Percentiles rank a stretch among this genome's conserved stretches.
These are phyloP conservation scores for Phytophthora tubulina DNA, from an alignment of 352 stramenopile species.

Conservation along the genomic window DNA sequence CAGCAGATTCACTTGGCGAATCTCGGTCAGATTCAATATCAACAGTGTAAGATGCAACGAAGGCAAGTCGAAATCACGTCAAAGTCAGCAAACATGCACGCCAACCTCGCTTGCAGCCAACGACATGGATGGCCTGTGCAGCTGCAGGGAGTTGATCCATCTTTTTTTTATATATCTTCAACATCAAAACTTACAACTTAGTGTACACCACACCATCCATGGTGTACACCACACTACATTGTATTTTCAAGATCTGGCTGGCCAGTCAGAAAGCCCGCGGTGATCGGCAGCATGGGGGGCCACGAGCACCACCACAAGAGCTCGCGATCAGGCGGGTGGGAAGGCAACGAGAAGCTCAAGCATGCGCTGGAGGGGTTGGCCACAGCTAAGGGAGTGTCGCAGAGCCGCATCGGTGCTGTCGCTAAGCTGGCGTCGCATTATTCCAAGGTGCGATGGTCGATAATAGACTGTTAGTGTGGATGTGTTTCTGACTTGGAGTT, in stretches of 20 bases:
- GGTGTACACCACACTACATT: neutral
- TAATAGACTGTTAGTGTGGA: neutral
- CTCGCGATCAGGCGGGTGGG: constrained; percentile 56
- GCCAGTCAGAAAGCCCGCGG: constrained; percentile 36
- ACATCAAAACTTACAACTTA: constrained; percentile 8
- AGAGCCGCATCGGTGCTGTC: constrained; percentile 77
- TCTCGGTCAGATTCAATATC: neutral
- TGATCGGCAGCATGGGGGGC: constrained; percentile 34
- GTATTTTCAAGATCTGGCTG: constrained; percentile 37
- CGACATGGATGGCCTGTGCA: too few relatives aligned
- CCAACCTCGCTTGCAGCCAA: too few relatives aligned
- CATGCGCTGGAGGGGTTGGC: constrained; percentile 74
- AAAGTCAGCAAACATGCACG: too few relatives aligned
- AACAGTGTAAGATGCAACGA: too few relatives aligned
- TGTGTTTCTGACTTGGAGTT: constrained; percentile 27
- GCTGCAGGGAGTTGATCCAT: too few relatives aligned
- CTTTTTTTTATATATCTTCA: neutral
- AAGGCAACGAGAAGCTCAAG: constrained; percentile 74
- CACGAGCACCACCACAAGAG: constrained; percentile 47
- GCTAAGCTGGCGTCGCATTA: constrained; percentile 76
- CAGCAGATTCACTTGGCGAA: constrained; percentile 3
- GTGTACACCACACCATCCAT: constrained; percentile 1
- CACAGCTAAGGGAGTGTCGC: constrained; percentile 82
- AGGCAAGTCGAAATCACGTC: too few relatives aligned
- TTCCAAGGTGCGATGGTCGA: constrained; percentile 60